A percentile compares a stretch with the other conserved stretches of the same genome.
Conservation (phyloP, 768 basidiomycete genomes). For the Candolleomyces eurysporus region DNA sequence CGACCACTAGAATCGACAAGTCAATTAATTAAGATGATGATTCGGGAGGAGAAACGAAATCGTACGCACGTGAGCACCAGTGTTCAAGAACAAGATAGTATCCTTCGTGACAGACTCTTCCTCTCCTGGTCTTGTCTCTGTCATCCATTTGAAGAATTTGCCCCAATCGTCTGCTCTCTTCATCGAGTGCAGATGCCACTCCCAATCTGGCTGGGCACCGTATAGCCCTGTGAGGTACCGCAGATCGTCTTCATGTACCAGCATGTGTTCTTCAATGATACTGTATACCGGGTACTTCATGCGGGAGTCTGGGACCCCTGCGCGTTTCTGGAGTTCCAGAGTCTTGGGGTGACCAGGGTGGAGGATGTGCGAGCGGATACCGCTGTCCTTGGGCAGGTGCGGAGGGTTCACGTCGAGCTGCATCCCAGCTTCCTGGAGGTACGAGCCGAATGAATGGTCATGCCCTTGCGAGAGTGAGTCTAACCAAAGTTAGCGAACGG, state of each 20-base stretch:
- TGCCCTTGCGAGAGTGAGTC: slow-evolving; percentile 13
- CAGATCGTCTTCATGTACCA: slow-evolving; percentile 13
- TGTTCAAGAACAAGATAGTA: slow-evolving; percentile 15
- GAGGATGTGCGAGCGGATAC: slow-evolving; percentile 10
- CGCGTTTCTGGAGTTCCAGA: slow-evolving; percentile 9
- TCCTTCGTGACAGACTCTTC: slow-evolving; percentile 11
- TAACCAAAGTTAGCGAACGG: neutral
- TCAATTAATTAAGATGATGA: too few relatives aligned
- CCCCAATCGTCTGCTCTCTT: slow-evolving; percentile 16
- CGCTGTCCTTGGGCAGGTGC: slow-evolving; percentile 3
- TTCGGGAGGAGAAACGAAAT: too few relatives aligned
- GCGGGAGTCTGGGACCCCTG: slow-evolving; percentile 15
- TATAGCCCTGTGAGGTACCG: slow-evolving; percentile 6
- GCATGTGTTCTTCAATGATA: slow-evolving; percentile 16
- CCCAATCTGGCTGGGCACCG: slow-evolving; percentile 11
- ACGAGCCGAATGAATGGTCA: slow-evolving; percentile 10
- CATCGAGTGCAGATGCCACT: slow-evolving; percentile 9
- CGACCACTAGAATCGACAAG: too few relatives aligned
- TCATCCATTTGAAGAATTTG: slow-evolving; percentile 8
- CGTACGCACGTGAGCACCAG: slow-evolving; percentile 15
- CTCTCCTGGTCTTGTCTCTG: slow-evolving; percentile 7
- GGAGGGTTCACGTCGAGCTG: slow-evolving; percentile 10
- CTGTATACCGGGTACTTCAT: slow-evolving; percentile 12
- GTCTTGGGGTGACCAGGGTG: slow-evolving; percentile 10
- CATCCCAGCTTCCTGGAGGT: slow-evolving; percentile 8